Evolutionary conservation across 306 rosid species (phyloP).

Genomic region (Quercus berberidifolia): DNA sequence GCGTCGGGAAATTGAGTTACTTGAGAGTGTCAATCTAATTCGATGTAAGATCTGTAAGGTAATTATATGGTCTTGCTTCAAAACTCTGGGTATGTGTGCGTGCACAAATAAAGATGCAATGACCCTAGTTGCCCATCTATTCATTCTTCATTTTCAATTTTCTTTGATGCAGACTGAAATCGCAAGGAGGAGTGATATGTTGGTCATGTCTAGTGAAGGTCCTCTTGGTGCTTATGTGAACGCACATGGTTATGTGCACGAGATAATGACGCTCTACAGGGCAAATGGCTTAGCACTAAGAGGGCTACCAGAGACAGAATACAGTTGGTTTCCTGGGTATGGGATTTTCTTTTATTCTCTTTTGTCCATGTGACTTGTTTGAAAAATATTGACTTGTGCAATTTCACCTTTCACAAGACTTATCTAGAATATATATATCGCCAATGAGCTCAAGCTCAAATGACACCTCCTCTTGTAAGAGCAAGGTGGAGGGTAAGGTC

Average conservation of each 20-base stretch:
- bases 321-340: conserved; percentile 99
- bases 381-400: conserved; percentile 2
- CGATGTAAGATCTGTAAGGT: conserved; percentile 79
- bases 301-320: conserved; percentile 58
- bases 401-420: conserved; percentile 9
- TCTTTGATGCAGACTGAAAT: conserved; percentile 61
- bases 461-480: no score
- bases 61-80: conserved; percentile 13
- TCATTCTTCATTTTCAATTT: background rate
- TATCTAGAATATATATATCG: no score
- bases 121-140: background rate
- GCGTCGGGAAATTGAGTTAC: conserved; percentile 92
- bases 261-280: conserved; percentile 77
- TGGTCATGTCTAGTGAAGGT: conserved; percentile 95
- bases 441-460: no score
- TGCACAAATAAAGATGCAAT: background rate
- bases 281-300: conserved; percentile 67
- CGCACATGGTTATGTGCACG: conserved; percentile 66
- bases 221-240: conserved; percentile 97
- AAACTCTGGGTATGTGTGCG: background rate
- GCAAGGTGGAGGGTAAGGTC: no score
- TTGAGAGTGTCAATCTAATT: conserved; percentile 71
- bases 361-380: conserved; percentile 9
- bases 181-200: conserved; percentile 85
- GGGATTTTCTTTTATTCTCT: conserved; percentile 22